Percentiles rank a stretch among this genome's conserved stretches.
Evolutionary conservation across 1,284 basidiomycete genomes (phyloP).

Genomic region (Schizopora paradoxa): DNA sequence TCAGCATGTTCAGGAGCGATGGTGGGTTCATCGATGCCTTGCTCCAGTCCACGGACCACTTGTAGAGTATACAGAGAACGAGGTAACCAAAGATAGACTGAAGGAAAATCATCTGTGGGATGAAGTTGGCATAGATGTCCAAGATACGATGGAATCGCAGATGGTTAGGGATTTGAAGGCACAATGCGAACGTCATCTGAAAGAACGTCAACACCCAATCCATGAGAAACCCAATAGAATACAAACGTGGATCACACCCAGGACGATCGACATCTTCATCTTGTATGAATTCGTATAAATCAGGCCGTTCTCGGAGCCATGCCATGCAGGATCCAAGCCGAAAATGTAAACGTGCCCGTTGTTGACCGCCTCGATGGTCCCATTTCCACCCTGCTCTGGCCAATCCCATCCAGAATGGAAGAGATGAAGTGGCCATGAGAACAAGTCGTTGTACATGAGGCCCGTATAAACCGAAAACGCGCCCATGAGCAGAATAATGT

Average conservation of each 20-base stretch:
- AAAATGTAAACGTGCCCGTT: conserved; percentile 83
- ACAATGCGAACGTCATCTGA: conserved; percentile 97
- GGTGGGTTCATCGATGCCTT: conserved; percentile 70
- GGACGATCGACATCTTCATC: conserved; percentile 99
- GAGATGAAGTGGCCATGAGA: conserved; percentile 88
- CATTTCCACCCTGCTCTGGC: conserved; percentile 45
- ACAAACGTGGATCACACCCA: conserved; percentile 94
- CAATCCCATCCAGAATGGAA: conserved; percentile 90
- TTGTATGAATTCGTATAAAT: conserved; percentile 99
- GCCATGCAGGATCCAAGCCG: conserved; percentile 95
- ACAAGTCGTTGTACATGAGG: conserved; percentile 98
- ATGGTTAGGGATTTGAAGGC: conserved; percentile 94
- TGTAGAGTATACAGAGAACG: conserved; percentile 93
- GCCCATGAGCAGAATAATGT: conserved; percentile 98
- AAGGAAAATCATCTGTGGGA: conserved; percentile 96
- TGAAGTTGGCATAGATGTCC: conserved; percentile 91
- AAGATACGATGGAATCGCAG: conserved; percentile 83
- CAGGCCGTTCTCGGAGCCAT: conserved; percentile 86
- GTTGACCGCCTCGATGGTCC: conserved; percentile 45
- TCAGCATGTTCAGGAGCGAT: conserved; percentile 92
- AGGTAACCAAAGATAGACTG: conserved; percentile 98
- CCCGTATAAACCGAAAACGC: conserved; percentile 94
- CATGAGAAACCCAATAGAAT: conserved; percentile 10
- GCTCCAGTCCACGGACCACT: conserved; percentile 94
- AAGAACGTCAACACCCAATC: conserved; percentile 12